Base-by-base conservation (phyloP, 305 asterid species). In the Withania somnifera region DNA sequence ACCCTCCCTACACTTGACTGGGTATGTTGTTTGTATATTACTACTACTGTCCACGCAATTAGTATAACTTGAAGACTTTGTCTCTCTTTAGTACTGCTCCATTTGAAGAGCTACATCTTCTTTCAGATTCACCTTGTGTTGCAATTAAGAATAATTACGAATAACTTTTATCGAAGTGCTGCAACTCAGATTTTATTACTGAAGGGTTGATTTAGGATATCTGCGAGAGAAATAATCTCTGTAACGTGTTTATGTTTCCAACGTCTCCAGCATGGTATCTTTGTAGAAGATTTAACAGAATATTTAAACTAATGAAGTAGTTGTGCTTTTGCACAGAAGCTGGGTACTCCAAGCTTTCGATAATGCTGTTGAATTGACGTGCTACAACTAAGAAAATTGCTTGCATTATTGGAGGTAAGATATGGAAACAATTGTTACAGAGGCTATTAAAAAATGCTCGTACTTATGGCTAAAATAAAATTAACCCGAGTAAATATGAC, bases 161-260 rank as follows among this genome's bases (percentile, higher is more conserved):
- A n/a, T n/a, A 53, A 4, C n/a, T 53, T 53, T 53, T 53, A 6
- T 53, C 5, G 17, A 47, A 52, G 22, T 6, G 22, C 22, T 52
- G 57, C 22, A n/a, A 53, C 22, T 52, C 6, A 15, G 30, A 28
- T 63, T 14, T 11, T 17, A 32, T 40, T 53, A 36, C 14, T 26
- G 6, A 79, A 45, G 20, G 51, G 73, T 32, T 32, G 34, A 30
- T 20, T 8, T 32, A 52, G 1, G 22, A 13, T n/a, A 50, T 45
- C 2, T 24, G 61, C 22, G 19, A 51, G 42, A 81, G 60, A 26
- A 66, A 40, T 24, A 56, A 50, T 28, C 32, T 71, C 30, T 47
- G 57, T 47, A 45, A 82, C 84, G 20, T 82, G 84, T 28, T 42
- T 57, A 42, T 58, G 84, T 82, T 75, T 66, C 60, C 82, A 61